These are phyloP conservation scores for Yamadazyma insecticola DNA, from an alignment of 805 yeast genomes.

Conservation along the genomic window DNA sequence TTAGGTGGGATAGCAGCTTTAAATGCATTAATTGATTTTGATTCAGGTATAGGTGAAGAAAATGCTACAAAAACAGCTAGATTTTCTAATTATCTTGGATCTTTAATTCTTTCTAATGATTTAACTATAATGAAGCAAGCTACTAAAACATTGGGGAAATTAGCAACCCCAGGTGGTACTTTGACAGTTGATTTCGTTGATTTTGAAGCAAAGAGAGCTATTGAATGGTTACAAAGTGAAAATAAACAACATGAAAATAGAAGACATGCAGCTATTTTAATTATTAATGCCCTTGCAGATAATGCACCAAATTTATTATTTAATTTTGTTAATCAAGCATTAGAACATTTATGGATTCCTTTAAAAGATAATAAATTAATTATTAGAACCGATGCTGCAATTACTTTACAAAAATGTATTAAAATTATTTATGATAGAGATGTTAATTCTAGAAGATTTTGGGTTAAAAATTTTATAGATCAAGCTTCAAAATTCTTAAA, in stretches of 20 bases:
- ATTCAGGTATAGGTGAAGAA: slow-evolving; percentile 71
- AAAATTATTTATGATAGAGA: slow-evolving; percentile 79
- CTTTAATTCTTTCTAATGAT: slow-evolving; percentile 77
- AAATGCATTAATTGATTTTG: slow-evolving; percentile 80
- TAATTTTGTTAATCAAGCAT: slow-evolving; percentile 69
- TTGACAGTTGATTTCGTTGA: slow-evolving; percentile 91
- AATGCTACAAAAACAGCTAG: slow-evolving; percentile 85
- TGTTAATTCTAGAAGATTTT: slow-evolving; percentile 57
- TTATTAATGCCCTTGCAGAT: slow-evolving; percentile 76
- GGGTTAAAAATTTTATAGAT: slow-evolving; percentile 69
- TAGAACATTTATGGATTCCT: slow-evolving; percentile 85
- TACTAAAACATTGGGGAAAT: slow-evolving; percentile 78
- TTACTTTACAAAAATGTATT: slow-evolving; percentile 71
- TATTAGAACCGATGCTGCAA: slow-evolving; percentile 81
- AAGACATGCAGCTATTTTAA: slow-evolving; percentile 86
- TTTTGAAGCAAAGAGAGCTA: slow-evolving; percentile 79
- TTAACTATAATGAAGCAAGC: slow-evolving; percentile 82
- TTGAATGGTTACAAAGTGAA: slow-evolving; percentile 90
- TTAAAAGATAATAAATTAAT: slow-evolving; percentile 71
- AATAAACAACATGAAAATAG: slow-evolving; percentile 67
- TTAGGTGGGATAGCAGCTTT: slow-evolving; percentile 91
- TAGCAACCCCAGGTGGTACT: slow-evolving; percentile 87
- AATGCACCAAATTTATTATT: slow-evolving; percentile 83
- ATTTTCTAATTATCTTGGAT: slow-evolving; percentile 81
- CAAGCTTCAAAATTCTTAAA: slow-evolving; percentile 62